Base-by-base conservation (phyloP, 2,329 filamentous ascomycete genomes). In the Byssochlamys sp. region DNA sequence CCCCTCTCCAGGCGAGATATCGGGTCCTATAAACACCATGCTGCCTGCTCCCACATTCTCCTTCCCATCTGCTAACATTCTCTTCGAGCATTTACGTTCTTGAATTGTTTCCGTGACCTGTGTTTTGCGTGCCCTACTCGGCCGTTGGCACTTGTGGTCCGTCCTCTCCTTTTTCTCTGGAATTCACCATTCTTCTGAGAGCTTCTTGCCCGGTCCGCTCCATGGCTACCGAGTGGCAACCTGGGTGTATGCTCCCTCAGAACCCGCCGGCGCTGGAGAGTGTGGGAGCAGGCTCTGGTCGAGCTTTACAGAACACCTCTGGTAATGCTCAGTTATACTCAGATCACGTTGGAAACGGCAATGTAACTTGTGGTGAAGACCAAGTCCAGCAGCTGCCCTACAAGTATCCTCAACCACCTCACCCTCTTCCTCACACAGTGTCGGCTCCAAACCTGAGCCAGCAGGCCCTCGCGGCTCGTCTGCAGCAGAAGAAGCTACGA, bases 1-100 rank as follows among this genome's bases (percentile, higher is more conserved):
- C 68, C 66, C 64, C 64, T 61, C 61, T 60, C 59, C 54, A 63
- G 64, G 65, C 58, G 62, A 65, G 62, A 63, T 65, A 69, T 69
- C 63, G 60, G 64, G 66, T 63, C 68, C 66, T 73, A 74, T 74
- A 74, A 74, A 74, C 71, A 72, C 65, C 68, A 68, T 71, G 68
- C 61, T 67, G 65, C 63, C 70, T 71, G 71, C 72, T 72, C 70
- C 66, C 69, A 73, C 72, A 74, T 74, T 74, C 72, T 74, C 71
- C 73, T 71, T 71, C 67, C 62, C 66, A 72, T 68, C 64, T 68
- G 68, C 71, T 71, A 69, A 73, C 72, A 74, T 74, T 74, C 71
- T 74, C 71, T 70, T 70, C 59, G 63, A 65, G 63, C 65, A 63
- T 68, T 63, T 69, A 65, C 71, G 71, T 73, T 71, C 70, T 73